Base-by-base conservation (phyloP, 768 basidiomycete species). In the Mycena amicta region DNA sequence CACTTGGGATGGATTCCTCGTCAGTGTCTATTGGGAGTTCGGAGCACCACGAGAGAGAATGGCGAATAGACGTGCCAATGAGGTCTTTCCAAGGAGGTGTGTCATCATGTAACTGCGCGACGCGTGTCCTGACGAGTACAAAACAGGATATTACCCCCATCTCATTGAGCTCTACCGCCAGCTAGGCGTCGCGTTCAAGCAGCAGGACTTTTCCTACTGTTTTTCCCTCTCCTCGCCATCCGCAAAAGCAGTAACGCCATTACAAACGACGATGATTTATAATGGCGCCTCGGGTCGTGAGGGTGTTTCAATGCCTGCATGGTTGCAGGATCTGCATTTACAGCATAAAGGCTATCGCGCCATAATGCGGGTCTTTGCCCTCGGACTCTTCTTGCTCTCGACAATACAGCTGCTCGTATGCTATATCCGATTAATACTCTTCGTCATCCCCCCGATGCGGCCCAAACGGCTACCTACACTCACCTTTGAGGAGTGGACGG, bases 11-110 rank as follows among this genome's bases (percentile, higher is more conserved):
- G 84, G 89, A 90, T 69, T 80, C 84, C 3, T 77, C 83, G 15
- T 87, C 83, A 0, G 75, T 84, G 37, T 82, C 82, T 5, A 52
- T 84, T 4, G 71, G 74, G 18, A 68, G 72, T 37, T 72, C 74
- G 3, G 75, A 69, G 3, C n/a, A n/a, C n/a, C 57, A 71, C 11
- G 70, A 70, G 22, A 66, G 74, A 31, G 71, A 79, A 50, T 83
- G 83, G 78, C 74, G 84, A 53, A 77, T 92, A 3, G 90, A 92
- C 67, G 89, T 91, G 0, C 90, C 90, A 0, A 92, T 92, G 90
- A 74, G 90, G 39, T 86, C 86, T 1, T 92, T 92, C 67, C 89
- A 92, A 78, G 86, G 86, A 74, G 88, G 43, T 45, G 43, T n/a
- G 43, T 45, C 5, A 8, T 23, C 43, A 23, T 5, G 43, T 15